Evolutionary conservation across 2,329 filamentous ascomycete genomes (phyloP), one percentile per base, ranked within the genome.

Genomic region (Sphaerostilbella broomeana): DNA sequence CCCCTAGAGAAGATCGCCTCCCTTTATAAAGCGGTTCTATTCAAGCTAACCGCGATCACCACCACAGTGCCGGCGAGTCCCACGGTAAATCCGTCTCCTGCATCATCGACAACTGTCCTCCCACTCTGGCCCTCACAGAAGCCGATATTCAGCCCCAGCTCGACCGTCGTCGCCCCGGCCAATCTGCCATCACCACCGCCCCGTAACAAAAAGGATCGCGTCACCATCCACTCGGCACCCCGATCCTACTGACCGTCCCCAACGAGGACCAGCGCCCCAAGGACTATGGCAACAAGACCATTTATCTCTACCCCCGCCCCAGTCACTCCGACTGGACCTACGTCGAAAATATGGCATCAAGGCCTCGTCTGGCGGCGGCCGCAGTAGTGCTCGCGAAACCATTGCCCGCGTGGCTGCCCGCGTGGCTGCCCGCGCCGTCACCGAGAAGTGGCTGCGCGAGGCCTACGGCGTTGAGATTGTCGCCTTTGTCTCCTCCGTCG

Each of bases 281-380:
- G 60, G 92, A 98, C 69, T 97, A 97, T 65, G 85, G 85, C 42
- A 78, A 80, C 65, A 77, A 78, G 59, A 95, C 88, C 20, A 95
- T 95, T 78, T 86, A 97, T 64, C 68, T 80, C 47, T 97, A 83
- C 72, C 92, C 92, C 4, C 77, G 92, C 37, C 90, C 90, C 22
- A 88, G 81, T 59, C 92, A 97, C 65, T 90, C 92, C 44, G 90
- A 97, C 65, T 95, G 84, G 78, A 97, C 92, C 45, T 97, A 97
- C 67, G 73, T 95, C 47, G 86, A 95, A 63, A 97, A 68, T 98
- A 98, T 62, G 90, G 90, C 43, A 81, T 94, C 52, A 94, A 94
- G 70, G 87, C 92, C 24, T 85, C 79, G 61, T 88, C 81, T 47
- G 90, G 90, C 43, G 90, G 92, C 52, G 90, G 92, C 38, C 77